Evolutionary conservation across 139 green algal species (phyloP), one percentile per base, ranked within the genome.

Genomic region (Tetradesmus obliquus): DNA sequence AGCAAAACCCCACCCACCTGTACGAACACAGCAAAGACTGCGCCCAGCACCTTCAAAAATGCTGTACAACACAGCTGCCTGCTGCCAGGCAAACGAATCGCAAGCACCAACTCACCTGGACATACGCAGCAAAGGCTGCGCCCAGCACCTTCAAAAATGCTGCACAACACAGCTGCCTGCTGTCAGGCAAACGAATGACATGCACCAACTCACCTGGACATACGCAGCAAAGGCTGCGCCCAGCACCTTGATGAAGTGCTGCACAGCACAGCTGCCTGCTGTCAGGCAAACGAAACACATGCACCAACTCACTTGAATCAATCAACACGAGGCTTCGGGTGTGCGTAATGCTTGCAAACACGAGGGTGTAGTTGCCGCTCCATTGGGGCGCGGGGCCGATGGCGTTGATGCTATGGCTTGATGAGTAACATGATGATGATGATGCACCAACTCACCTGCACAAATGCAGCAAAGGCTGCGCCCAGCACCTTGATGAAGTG

Each of bases 111-210:
- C 93, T 32, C n/a, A 92, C 90, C 91, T 95, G 93, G 5, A 94
- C 57, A 80, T 94, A 95, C 0, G 79, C 57, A 2, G 93, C 93
- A 32, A 95, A 12, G 0, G 90, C 87, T 1, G 84, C 91, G 9
- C 93, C 94, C 1, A 92, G 60, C 1, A 95, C 90, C 4, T 74
- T 60, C 55, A 95, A n/a, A 96, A 93, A 69, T 95, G 93, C 32
- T 94, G 89, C 32, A 88, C 32, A 45, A 45, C 32, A 45, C 32
- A 45, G 32, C 32, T 45, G 32, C 32, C 32, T 45, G 32, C 32
- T 45, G 32, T 45, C 32, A 45, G 32, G 32, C 32, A 45, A 45
- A 45, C 32, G 32, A 45, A 45, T 45, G 32, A 45, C 32, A 45
- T 45, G 32, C 32, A 45, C 32, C 32, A 45, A 45, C 93, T 32